Conservation (phyloP, 768 basidiomycete genomes). For the Lactarius vividus region DNA sequence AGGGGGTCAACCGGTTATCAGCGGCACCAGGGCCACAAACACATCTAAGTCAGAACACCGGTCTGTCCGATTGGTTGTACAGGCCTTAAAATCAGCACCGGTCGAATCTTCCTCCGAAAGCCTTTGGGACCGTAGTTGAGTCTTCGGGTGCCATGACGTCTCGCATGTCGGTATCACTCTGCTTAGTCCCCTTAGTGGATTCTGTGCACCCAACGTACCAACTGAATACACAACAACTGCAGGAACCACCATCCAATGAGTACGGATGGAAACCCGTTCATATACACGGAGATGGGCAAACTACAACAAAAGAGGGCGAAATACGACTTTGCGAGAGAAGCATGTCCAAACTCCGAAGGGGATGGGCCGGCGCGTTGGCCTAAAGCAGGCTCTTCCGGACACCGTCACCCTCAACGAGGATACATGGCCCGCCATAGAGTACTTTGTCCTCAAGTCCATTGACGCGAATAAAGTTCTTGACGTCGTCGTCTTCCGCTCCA, state of each 20-base stretch:
- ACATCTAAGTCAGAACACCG: neutral
- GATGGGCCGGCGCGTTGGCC: neutral
- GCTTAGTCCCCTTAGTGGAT: neutral
- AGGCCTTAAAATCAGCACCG: neutral
- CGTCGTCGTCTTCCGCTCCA: conserved; percentile 70
- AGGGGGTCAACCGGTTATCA: neutral
- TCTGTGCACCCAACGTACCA: neutral
- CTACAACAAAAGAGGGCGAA: neutral
- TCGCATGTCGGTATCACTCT: neutral
- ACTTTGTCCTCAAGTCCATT: conserved; percentile 63
- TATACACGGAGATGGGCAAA: neutral
- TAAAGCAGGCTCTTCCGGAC: conserved; percentile 34
- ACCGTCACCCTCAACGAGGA: conserved; percentile 73
- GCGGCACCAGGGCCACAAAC: neutral
- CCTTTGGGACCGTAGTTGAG: conserved; percentile 1
- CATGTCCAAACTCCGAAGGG: no score
- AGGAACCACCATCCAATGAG: neutral
- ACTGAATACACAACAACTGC: neutral
- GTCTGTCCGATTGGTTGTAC: neutral
- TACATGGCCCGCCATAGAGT: conserved; percentile 81
- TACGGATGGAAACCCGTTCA: neutral
- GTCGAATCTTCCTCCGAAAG: neutral
- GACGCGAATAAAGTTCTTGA: conserved; percentile 62
- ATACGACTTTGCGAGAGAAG: neutral
- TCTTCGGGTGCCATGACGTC: neutral